Conservation (phyloP, 257 asterid species). For the Marsdenia floribunda region DNA sequence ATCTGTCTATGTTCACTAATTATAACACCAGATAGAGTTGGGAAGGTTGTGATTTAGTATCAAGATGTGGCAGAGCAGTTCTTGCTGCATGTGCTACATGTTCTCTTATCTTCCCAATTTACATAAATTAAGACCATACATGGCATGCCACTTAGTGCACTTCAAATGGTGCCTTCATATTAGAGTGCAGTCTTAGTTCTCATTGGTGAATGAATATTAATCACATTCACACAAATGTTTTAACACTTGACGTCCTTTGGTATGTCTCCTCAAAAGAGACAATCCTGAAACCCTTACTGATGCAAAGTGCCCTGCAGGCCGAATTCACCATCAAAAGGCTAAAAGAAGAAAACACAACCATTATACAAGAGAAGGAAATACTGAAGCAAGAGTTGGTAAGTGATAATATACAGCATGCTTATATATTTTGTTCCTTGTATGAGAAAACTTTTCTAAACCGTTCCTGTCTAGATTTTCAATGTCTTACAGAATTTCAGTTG, state of each 20-base stretch:
- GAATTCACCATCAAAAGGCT: constrained; percentile 31
- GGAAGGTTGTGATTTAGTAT: background rate
- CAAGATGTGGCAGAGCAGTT: background rate
- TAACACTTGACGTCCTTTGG: background rate
- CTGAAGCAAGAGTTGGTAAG: constrained; percentile 39
- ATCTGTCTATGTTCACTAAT: background rate
- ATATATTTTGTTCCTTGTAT: background rate
- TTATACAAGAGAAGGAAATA: constrained; percentile 27
- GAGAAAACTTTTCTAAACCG: background rate
- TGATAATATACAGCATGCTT: constrained; percentile 5
- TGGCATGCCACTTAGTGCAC: background rate
- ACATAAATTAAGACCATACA: background rate
- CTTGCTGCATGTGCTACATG: background rate
- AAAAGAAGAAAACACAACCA: constrained; percentile 28
- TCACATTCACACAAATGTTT: background rate
- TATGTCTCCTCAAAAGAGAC: background rate
- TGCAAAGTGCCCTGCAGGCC: constrained; percentile 29
- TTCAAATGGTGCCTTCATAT: background rate
- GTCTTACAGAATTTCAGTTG: background rate
- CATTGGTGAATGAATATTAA: background rate
- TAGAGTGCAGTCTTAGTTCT: background rate
- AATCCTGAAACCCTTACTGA: background rate
- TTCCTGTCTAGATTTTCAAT: background rate
- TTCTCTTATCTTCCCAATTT: background rate
- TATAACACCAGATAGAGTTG: background rate